Evolutionary conservation across 768 basidiomycete species (phyloP).

Genomic region (Termitomyces sp.): DNA sequence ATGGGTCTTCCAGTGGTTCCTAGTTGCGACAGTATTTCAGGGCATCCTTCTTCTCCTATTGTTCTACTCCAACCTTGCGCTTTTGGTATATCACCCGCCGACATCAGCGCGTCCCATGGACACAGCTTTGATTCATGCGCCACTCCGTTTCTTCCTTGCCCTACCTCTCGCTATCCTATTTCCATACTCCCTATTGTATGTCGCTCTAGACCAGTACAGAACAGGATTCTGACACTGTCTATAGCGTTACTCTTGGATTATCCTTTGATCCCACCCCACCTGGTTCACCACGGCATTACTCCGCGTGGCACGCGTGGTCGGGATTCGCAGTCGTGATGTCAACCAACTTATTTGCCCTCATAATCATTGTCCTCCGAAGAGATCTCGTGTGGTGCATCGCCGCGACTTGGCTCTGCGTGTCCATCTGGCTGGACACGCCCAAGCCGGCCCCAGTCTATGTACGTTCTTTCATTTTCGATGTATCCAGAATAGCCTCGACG

Average conservation of each 20-base stretch:
- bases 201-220: not conserved
- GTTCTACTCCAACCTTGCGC: conserved; percentile 72
- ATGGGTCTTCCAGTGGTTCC: conserved; percentile 74
- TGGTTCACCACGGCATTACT: conserved; percentile 44
- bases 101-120: conserved; percentile 61
- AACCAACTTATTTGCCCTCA: conserved; percentile 53
- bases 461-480: conserved; percentile 19
- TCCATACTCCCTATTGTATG: conserved; percentile 53
- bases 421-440: conserved; percentile 53
- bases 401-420: conserved; percentile 67
- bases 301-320: conserved; percentile 58
- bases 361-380: conserved; percentile 48
- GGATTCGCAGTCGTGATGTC: conserved; percentile 65
- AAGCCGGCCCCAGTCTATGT: conserved; percentile 66
- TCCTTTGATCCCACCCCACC: conserved; percentile 40
- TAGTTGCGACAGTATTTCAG: conserved; percentile 68
- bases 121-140: conserved; percentile 81
- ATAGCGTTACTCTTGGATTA: conserved; percentile 65
- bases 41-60: conserved; percentile 66
- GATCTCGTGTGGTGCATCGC: conserved; percentile 76
- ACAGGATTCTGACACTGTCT: not conserved
- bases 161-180: conserved; percentile 55
- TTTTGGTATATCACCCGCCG: conserved; percentile 69
- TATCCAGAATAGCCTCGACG: not conserved
- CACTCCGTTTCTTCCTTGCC: conserved; percentile 65